These are phyloP conservation scores for Alternaria metachromatica DNA, from an alignment of 2,329 filamentous ascomycete species.

Conservation along the genomic window DNA sequence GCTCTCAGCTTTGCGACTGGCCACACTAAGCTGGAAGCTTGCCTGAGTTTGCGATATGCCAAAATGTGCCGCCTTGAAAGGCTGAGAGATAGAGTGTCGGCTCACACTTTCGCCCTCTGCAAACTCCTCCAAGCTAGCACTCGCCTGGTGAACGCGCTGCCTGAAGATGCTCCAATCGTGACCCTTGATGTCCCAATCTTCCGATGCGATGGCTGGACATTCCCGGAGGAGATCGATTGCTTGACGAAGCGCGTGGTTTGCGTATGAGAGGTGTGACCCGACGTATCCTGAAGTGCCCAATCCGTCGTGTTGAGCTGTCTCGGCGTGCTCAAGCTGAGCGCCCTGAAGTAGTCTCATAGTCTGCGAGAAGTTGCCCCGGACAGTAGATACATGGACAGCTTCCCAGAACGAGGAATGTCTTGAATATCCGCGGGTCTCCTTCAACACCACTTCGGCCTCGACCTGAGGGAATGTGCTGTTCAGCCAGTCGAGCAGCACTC, in stretches of 20 bases:
- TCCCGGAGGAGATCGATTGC: constrained; percentile 73
- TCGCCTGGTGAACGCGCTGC: constrained; percentile 71
- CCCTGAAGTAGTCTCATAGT: constrained; percentile 72
- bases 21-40: constrained; percentile 70
- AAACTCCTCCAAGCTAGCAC: constrained; percentile 76
- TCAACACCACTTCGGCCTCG: constrained; percentile 70
- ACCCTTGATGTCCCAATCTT: constrained; percentile 83
- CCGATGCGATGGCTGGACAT: constrained; percentile 70
- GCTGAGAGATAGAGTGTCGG: constrained; percentile 50
- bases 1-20: constrained; percentile 76
- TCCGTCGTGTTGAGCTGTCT: constrained; percentile 67
- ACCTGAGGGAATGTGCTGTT: constrained; percentile 72
- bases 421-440: constrained; percentile 73
- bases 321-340: constrained; percentile 80
- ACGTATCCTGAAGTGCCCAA: constrained; percentile 72
- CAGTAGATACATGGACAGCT: constrained; percentile 69
- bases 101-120: constrained; percentile 73
- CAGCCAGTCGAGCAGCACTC: constrained; percentile 84
- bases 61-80: constrained; percentile 53
- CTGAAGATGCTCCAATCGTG: constrained; percentile 86
- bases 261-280: constrained; percentile 77
- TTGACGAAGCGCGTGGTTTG: constrained; percentile 73
- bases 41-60: constrained; percentile 53
- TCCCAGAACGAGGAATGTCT: constrained; percentile 85
- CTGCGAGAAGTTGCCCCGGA: constrained; percentile 75